Evolutionary conservation across 345 rosid species (phyloP).

Genomic region (Lumnitzera racemosa): DNA sequence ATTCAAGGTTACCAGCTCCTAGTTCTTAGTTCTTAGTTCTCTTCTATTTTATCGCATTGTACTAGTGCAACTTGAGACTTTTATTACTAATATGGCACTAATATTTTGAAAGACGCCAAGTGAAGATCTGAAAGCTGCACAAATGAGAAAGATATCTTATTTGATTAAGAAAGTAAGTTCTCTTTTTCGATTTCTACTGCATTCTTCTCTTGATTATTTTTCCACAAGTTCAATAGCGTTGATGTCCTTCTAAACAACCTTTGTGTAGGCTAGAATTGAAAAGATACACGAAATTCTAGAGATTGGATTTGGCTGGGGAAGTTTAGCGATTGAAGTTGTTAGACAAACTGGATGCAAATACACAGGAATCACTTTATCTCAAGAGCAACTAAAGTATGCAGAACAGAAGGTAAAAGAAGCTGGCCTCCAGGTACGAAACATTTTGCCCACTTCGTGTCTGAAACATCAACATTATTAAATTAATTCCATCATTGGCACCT

Average conservation of each 20-base stretch:
- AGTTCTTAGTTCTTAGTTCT: not conserved
- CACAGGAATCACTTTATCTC: constrained; percentile 75
- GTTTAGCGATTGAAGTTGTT: constrained; percentile 80
- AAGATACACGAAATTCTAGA: constrained; percentile 67
- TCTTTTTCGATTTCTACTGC: not conserved
- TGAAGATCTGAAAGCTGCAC: constrained; percentile 70
- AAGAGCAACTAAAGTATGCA: constrained; percentile 67
- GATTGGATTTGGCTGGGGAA: constrained; percentile 95
- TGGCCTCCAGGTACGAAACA: constrained; percentile 59
- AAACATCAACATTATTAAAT: too few species aligned
- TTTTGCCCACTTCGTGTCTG: not conserved
- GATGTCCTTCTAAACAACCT: too few species aligned
- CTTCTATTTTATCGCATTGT: not conserved
- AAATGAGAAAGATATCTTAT: constrained; percentile 61
- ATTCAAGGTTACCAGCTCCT: constrained; percentile 46
- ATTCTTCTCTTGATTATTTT: not conserved
- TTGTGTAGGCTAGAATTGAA: constrained; percentile 44
- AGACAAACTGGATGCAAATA: constrained; percentile 80
- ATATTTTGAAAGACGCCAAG: constrained; percentile 33
- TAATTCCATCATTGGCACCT: too few species aligned
- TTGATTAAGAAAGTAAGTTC: constrained; percentile 59
- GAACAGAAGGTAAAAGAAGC: constrained; percentile 71
- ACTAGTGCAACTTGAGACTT: not conserved
- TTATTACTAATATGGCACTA: not conserved
- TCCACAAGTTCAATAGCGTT: too few species aligned